Evolutionary conservation across 1,284 basidiomycete genomes (phyloP), one percentile per base, ranked within the genome.

Genomic region (Rhodotorula sp.): DNA sequence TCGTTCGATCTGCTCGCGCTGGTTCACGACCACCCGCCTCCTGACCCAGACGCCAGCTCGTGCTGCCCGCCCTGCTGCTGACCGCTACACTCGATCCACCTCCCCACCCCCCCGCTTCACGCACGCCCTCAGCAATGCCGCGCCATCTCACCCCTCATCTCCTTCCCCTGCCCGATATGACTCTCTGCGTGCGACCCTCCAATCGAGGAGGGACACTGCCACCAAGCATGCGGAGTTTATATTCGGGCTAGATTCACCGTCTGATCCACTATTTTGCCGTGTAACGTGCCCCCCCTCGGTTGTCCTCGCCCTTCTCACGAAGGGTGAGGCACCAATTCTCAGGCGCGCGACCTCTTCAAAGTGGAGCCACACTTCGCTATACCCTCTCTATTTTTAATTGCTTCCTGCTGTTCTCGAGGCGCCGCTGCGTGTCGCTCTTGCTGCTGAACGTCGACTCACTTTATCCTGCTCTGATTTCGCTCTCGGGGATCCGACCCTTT

Each of bases 201-300:
- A 20, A 20, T 43, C 39, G 39, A 16, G 64, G 54, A 56, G 54
- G 29, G 64, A 56, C 26, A 58, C 31, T 65, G 49, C 61, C 49
- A 58, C n/a, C 43, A 61, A 59, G 65, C 65, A 39, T 46, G 66
- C 60, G 59, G 59, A 62, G 56, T 67, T 67, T 62, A 67, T 54
- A 39, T 47, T 47, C 31, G 31, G 66, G 66, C 52, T 10, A 67
- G 60, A 67, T 5, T 46, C 46, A 56, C 23, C 54, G 26, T 56
- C 29, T 43, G 60, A 20, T 47, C 51, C 34, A n/a, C 60, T 61
- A 62, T 67, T 67, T 67, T 67, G 66, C 66, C 66, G 66, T 62
- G 59, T 47, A 18, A 5, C 43, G 23, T 14, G 60, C 54, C 60
- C 59, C 56, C 46, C 20, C 10, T 10, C 21, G 66, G 66, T 43